A percentile compares a stretch with the other conserved stretches of the same genome.
phyloP scores from a whole-genome alignment of 768 basidiomycete species.

The Mycena crocata region DNA sequence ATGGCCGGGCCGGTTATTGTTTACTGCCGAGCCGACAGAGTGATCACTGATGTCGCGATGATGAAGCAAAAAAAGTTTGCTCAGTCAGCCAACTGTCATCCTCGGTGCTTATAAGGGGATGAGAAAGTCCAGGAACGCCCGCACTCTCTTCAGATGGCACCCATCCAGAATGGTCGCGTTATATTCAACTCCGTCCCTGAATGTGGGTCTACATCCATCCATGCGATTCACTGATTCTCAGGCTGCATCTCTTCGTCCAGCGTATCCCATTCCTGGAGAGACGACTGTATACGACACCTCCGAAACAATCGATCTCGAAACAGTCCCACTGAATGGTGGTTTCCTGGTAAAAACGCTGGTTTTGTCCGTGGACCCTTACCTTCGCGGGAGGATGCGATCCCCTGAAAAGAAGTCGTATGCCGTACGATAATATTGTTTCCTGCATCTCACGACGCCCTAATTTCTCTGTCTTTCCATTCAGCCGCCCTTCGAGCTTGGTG shows the following conservation, averaged over 20 bases:
- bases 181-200: neutral
- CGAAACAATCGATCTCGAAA: constrained; percentile 63
- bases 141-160: too few relatives aligned
- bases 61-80: too few relatives aligned
- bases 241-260: too few relatives aligned
- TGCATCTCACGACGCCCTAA: neutral
- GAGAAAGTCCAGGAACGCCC: too few relatives aligned
- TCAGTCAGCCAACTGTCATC: too few relatives aligned
- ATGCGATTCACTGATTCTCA: too few relatives aligned
- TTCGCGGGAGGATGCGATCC: constrained; percentile 53
- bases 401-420: constrained; percentile 40
- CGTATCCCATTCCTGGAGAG: constrained; percentile 57
- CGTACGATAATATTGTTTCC: constrained; percentile 33
- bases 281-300: constrained; percentile 57
- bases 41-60: too few relatives aligned
- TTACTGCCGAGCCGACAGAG: too few relatives aligned
- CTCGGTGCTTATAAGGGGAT: too few relatives aligned
- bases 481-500: constrained; percentile 45
- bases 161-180: neutral
- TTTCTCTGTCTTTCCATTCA: constrained; percentile 17
- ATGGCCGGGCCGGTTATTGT: too few relatives aligned
- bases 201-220: too few relatives aligned
- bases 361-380: constrained; percentile 55
- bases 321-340: constrained; percentile 55
- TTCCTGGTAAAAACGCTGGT: constrained; percentile 62